These are phyloP conservation scores for Raphanus hybrid DNA, from an alignment of 441 rosid species.

Conservation along the genomic window DNA sequence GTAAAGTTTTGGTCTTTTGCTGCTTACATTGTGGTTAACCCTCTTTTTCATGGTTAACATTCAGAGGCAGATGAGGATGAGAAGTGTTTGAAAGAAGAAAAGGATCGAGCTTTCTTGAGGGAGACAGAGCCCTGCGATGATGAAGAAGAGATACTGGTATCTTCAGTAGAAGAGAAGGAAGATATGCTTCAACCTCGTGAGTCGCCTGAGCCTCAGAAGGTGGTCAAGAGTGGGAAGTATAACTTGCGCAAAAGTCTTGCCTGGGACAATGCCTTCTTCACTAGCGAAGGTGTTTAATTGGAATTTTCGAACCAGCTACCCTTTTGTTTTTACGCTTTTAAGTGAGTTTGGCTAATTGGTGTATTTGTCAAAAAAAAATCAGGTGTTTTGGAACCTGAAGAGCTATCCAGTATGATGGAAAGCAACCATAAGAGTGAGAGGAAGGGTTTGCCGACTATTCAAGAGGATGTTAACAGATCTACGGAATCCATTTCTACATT, in stretches of 20 bases:
- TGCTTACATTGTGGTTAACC: slow-evolving; percentile 4
- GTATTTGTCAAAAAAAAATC: background rate
- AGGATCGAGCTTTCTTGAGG: slow-evolving; percentile 40
- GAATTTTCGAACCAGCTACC: background rate
- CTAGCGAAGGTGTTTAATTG: slow-evolving; percentile 62
- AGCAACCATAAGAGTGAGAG: slow-evolving; percentile 51
- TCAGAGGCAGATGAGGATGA: slow-evolving; percentile 52
- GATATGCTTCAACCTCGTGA: slow-evolving; percentile 48
- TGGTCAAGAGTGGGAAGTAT: slow-evolving; percentile 50
- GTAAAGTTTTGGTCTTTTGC: background rate
- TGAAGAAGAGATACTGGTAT: slow-evolving; percentile 29
- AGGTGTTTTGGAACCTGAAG: slow-evolving; percentile 92
- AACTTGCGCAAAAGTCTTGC: slow-evolving; percentile 90
- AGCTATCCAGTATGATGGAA: slow-evolving; percentile 73
- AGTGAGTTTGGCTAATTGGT: background rate
- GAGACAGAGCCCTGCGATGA: slow-evolving; percentile 23
- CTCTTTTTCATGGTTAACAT: slow-evolving; percentile 4
- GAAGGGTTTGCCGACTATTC: slow-evolving; percentile 62
- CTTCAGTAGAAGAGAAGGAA: slow-evolving; percentile 44
- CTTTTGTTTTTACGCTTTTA: background rate
- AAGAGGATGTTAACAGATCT: slow-evolving; percentile 72
- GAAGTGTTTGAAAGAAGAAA: slow-evolving; percentile 34
- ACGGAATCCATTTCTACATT: slow-evolving; percentile 77
- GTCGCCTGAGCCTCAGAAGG: slow-evolving; percentile 49
- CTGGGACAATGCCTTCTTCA: slow-evolving; percentile 95